These are phyloP conservation scores for Naumovozyma baii DNA, from an alignment of 805 yeast species.

Conservation along the genomic window DNA sequence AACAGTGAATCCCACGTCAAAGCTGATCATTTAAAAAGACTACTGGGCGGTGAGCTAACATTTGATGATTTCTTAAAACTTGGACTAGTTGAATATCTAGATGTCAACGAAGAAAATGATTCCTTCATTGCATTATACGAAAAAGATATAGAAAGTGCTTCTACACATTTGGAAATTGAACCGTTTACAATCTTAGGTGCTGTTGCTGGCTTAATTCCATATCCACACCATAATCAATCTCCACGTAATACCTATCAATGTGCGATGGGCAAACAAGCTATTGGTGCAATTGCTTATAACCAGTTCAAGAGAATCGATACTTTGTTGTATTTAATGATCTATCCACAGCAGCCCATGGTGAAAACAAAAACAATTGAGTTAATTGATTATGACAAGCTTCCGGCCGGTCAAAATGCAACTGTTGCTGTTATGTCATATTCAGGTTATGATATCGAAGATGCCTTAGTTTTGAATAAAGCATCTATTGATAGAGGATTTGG, in stretches of 20 bases:
- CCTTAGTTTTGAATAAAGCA: slow-evolving; percentile 85
- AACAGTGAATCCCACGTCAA: slow-evolving; percentile 61
- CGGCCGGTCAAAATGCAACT: slow-evolving; percentile 98
- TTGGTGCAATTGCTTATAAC: slow-evolving; percentile 96
- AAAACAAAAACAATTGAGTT: slow-evolving; percentile 94
- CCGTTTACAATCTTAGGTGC: slow-evolving; percentile 97
- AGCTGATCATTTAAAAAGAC: slow-evolving; percentile 54
- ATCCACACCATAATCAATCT: slow-evolving; percentile 98
- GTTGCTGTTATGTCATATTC: slow-evolving; percentile 99
- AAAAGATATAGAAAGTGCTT: slow-evolving; percentile 41
- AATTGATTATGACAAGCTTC: slow-evolving; percentile 89
- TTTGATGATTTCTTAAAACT: slow-evolving; percentile 81
- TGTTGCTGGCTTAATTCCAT: slow-evolving; percentile 96
- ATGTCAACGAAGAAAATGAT: slow-evolving; percentile 96
- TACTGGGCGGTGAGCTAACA: slow-evolving; percentile 62
- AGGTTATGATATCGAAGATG: slow-evolving; percentile 99
- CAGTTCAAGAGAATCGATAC: slow-evolving; percentile 95
- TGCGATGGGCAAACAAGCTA: slow-evolving; percentile 99
- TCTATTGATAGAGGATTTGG: slow-evolving; percentile 96
- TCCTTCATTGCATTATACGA: slow-evolving; percentile 87
- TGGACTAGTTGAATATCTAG: slow-evolving; percentile 90
- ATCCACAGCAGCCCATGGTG: slow-evolving; percentile 99
- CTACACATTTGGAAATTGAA: slow-evolving; percentile 91
- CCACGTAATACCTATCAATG: slow-evolving; percentile 99
- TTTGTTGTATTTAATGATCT: slow-evolving; percentile 86